Evolutionary conservation across 2,329 filamentous ascomycete genomes (phyloP), one percentile per base, ranked within the genome.

Genomic region (Trichoderma simmonsii): DNA sequence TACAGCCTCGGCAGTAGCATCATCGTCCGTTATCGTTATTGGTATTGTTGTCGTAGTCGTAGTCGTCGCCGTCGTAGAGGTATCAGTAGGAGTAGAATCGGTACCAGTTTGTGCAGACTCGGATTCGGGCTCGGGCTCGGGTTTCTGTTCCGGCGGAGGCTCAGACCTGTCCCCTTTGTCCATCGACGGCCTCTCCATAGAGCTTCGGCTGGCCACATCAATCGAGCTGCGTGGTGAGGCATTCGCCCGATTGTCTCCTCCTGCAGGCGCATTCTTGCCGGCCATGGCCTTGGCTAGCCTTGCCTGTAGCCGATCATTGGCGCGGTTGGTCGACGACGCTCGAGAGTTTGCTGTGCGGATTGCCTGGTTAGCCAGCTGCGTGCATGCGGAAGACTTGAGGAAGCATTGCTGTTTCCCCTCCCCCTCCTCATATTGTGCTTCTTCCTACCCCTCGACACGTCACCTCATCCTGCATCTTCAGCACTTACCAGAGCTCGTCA

Each of bases 231-330:
- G 79, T 7, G 81, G 80, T 36, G 82, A 83, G 21, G 74, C 43
- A 8, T 61, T 62, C 12, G 28, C 85, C 82, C 66, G 87, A 82
- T n/a, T 87, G 87, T 6, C 85, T 81, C 26, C 83, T 76, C 64
- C 61, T 14, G 69, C 74, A 14, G 74, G 71, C 34, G 75, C 73
- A 67, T 86, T 88, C 78, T 92, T 93, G 72, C 91, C 91, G 3
- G 91, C 93, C 77, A 98, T 89, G 34, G 95, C 96, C 78, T 93
- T 93, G 34, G 95, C 95, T 73, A 99, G 86, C 73, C 94, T 89
- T 80, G 97, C 95, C 79, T 98, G 95, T 57, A 99, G 85, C 67
- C 94, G 90, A 77, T 97, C 94, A 75, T 73, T 73, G 32, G 71
- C 21, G 26, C 89, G 84, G 57, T 78, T 88, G 74, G 86, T 89